These are phyloP conservation scores for Aspergillus alliaceus DNA, from an alignment of 2,329 filamentous ascomycete species.

Conservation along the genomic window DNA sequence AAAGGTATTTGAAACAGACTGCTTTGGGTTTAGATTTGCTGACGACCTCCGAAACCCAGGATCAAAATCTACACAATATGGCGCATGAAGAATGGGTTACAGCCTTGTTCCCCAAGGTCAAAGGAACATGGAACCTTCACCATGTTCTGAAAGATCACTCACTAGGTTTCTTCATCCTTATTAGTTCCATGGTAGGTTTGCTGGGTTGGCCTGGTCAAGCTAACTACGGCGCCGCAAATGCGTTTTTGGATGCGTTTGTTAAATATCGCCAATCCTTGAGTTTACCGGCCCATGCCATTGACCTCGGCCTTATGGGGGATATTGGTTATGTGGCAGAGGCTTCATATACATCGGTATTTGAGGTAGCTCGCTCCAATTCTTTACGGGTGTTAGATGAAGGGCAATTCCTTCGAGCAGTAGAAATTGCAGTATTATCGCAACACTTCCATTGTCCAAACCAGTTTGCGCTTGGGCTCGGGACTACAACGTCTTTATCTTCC, in stretches of 20 bases:
- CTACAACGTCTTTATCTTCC: not conserved
- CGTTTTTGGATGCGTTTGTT: conserved; percentile 32
- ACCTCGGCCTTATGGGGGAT: conserved; percentile 27
- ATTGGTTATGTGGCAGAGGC: conserved; percentile 22
- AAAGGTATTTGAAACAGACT: conserved; percentile 1
- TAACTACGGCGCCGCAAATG: conserved; percentile 39
- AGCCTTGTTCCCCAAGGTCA: conserved; percentile 35
- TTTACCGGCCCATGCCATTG: conserved; percentile 20
- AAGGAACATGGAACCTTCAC: conserved; percentile 32
- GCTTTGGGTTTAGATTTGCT: not conserved
- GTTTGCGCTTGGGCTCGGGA: conserved; percentile 2
- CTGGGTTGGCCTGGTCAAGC: conserved; percentile 42
- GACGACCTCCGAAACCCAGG: conserved; percentile 4
- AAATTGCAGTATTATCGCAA: not conserved
- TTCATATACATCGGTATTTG: conserved; percentile 13
- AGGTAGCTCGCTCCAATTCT: conserved; percentile 12
- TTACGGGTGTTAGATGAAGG: conserved; percentile 7
- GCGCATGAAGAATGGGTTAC: conserved; percentile 31
- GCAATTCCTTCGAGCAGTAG: conserved; percentile 5
- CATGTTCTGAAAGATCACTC: conserved; percentile 3
- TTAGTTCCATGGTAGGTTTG: conserved; percentile 34
- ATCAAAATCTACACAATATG: conserved; percentile 33
- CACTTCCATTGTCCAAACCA: not conserved
- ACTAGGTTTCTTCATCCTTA: conserved; percentile 28
- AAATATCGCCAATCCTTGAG: conserved; percentile 23